A percentile compares a stretch with the other conserved stretches of the same genome.
These are phyloP conservation scores for Terfezia boudieri DNA, from an alignment of 495 filamentous ascomycete genomes.

Conservation along the genomic window DNA sequence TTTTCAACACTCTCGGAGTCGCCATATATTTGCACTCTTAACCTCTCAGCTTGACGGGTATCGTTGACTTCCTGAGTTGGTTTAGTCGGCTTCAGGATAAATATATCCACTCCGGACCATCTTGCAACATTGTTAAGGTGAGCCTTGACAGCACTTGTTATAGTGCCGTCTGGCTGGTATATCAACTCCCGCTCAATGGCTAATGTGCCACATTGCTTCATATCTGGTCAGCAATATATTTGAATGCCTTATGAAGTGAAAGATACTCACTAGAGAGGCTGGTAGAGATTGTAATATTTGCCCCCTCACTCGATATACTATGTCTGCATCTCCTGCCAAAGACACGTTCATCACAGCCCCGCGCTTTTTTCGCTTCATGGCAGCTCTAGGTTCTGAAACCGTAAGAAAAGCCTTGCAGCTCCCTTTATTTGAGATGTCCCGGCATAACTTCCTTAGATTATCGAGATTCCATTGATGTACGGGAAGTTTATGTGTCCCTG, in stretches of 20 bases:
- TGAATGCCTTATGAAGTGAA: background rate
- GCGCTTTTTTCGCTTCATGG: conserved; percentile 8
- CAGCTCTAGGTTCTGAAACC: conserved; percentile 41
- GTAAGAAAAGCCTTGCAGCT: conserved; percentile 58
- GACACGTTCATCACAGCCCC: conserved; percentile 14
- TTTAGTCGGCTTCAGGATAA: conserved; percentile 67
- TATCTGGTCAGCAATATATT: background rate
- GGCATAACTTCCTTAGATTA: conserved; percentile 50
- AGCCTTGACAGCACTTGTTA: conserved; percentile 37
- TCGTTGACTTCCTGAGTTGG: conserved; percentile 34
- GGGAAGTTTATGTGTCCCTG: conserved; percentile 63
- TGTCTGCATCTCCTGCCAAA: conserved; percentile 8
- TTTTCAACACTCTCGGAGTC: conserved; percentile 89
- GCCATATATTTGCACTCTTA: conserved; percentile 81
- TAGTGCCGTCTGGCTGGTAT: background rate
- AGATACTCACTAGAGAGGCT: conserved; percentile 3
- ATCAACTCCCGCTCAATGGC: background rate
- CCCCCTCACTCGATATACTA: conserved; percentile 3
- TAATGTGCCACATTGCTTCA: background rate
- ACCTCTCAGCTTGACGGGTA: conserved; percentile 48
- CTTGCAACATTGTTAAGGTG: conserved; percentile 63
- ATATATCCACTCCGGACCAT: conserved; percentile 87
- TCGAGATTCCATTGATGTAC: conserved; percentile 71
- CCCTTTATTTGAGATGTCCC: conserved; percentile 48
- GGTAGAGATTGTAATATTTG: conserved; percentile 15